A percentile compares a stretch with the other conserved stretches of the same genome.
phyloP scores from a whole-genome alignment of 306 rosid species.

The Cicer pinnatifidum region DNA sequence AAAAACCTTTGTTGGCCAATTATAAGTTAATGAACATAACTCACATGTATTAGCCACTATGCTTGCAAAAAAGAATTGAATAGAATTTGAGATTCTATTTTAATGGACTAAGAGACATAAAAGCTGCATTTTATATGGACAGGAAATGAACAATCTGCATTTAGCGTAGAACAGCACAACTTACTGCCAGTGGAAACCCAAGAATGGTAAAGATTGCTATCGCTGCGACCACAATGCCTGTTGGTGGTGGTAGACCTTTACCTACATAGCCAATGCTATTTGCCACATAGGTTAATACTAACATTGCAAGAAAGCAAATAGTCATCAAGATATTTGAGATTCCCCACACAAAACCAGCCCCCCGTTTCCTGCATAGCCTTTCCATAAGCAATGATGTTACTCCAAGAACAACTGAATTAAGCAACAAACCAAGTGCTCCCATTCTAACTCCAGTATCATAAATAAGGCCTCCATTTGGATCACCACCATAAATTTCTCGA shows the following conservation, averaged over 20 bases:
- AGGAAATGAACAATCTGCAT: constrained; percentile 37
- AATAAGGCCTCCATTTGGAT: constrained; percentile 78
- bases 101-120: constrained; percentile 21
- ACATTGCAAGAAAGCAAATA: constrained; percentile 72
- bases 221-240: constrained; percentile 75
- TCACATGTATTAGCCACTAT: constrained; percentile 2
- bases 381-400: constrained; percentile 89
- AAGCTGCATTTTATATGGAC: constrained; percentile 14
- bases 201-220: constrained; percentile 72
- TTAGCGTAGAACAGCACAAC: constrained; percentile 48
- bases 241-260: constrained; percentile 73
- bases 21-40: constrained; percentile 16
- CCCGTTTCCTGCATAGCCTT: constrained; percentile 85
- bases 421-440: constrained; percentile 90
- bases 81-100: constrained; percentile 15
- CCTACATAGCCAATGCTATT: constrained; percentile 54
- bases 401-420: constrained; percentile 92
- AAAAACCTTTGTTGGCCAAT: too few species aligned
- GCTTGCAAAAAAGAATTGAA: constrained; percentile 24
- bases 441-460: constrained; percentile 86
- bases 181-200: constrained; percentile 88
- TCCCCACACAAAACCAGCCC: constrained; percentile 94
- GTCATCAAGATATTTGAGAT: constrained; percentile 81
- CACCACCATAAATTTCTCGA: constrained; percentile 94
- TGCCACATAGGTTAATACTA: constrained; percentile 75